A percentile compares a stretch with the other conserved stretches of the same genome.
Evolutionary conservation across 352 stramenopile genomes (phyloP).

Genomic region (Phytophthora uliginosa): DNA sequence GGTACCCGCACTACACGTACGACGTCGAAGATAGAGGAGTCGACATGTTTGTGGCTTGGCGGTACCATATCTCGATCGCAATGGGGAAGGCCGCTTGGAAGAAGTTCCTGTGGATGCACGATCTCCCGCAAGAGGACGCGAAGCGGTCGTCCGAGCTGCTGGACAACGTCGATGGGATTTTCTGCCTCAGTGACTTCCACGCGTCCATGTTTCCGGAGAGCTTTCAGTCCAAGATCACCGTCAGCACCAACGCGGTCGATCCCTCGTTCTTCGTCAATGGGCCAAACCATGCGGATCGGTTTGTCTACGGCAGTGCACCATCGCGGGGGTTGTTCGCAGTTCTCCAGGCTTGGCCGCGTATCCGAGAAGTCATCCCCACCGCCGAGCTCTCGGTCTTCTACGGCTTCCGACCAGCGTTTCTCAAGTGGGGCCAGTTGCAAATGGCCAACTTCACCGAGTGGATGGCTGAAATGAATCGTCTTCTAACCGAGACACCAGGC

Average conservation of each 20-base stretch:
- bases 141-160: conserved; percentile 53
- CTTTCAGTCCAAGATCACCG: conserved; percentile 58
- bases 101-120: conserved; percentile 89
- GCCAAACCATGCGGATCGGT: conserved; percentile 61
- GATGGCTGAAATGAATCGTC: conserved; percentile 57
- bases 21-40: conserved; percentile 62
- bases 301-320: conserved; percentile 91
- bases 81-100: conserved; percentile 47
- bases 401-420: conserved; percentile 86
- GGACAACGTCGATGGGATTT: conserved; percentile 66
- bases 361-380: conserved; percentile 60
- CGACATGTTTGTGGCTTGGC: conserved; percentile 94
- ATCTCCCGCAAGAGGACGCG: conserved; percentile 55
- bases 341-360: conserved; percentile 77
- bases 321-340: conserved; percentile 81
- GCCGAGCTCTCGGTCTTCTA: conserved; percentile 90
- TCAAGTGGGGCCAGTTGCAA: conserved; percentile 60
- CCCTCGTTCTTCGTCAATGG: conserved; percentile 67
- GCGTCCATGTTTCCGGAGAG: conserved; percentile 53
- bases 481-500: conserved; percentile 43
- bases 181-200: conserved; percentile 89
- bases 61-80: conserved; percentile 87
- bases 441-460: conserved; percentile 72
- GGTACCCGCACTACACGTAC: conserved; percentile 82
- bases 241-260: conserved; percentile 86